Conservation (phyloP, 768 basidiomycete genomes). For the Sistotremastrum niveocremeum region DNA sequence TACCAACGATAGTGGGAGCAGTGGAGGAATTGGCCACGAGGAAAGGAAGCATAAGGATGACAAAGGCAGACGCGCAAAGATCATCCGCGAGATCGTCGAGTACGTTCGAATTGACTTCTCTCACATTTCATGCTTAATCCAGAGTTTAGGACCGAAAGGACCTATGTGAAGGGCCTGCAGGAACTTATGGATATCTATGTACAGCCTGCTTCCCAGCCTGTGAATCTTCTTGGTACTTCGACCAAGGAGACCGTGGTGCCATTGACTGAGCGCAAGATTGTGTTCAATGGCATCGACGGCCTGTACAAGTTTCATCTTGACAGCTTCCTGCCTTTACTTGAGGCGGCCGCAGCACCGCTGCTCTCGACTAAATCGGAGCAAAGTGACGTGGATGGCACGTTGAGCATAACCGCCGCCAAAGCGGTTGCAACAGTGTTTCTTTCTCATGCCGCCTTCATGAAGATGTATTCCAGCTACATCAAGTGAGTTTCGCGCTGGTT, state of each 20-base stretch:
- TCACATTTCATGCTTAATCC: background rate
- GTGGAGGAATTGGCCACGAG: constrained; percentile 30
- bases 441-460: constrained; percentile 95
- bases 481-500: constrained; percentile 43
- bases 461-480: constrained; percentile 96
- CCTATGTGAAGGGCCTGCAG: constrained; percentile 87
- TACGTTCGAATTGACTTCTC: constrained; percentile 25
- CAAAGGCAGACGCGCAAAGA: constrained; percentile 64
- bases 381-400: constrained; percentile 54
- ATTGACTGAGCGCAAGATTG: constrained; percentile 71
- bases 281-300: constrained; percentile 83
- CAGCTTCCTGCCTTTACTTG: constrained; percentile 84
- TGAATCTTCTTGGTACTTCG: constrained; percentile 49
- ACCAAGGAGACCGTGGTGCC: constrained; percentile 80
- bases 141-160: constrained; percentile 70
- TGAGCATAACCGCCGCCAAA: constrained; percentile 63
- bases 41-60: constrained; percentile 91
- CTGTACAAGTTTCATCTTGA: constrained; percentile 87
- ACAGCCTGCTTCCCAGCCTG: constrained; percentile 61
- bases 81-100: constrained; percentile 87
- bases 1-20: constrained; percentile 51
- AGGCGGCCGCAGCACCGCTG: constrained; percentile 59
- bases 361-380: constrained; percentile 36
- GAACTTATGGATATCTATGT: constrained; percentile 95
- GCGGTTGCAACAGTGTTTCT: constrained; percentile 81